Conservation (phyloP, 306 rosid genomes). For the Trifolium fragiferum region DNA sequence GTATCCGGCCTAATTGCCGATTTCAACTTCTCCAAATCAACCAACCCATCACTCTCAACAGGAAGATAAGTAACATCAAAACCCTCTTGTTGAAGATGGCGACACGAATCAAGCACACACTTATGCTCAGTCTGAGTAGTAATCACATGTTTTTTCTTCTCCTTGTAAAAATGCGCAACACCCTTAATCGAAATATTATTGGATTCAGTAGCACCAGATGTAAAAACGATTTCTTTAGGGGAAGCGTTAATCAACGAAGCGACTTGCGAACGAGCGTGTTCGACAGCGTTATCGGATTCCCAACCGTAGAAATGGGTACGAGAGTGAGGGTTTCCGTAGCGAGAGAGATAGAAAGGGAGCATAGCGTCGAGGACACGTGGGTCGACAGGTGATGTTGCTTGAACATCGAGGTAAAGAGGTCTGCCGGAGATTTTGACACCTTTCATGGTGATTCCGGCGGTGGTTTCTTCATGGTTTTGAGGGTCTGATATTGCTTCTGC, state of each 20-base stretch:
- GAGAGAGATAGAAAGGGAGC: constrained; percentile 74
- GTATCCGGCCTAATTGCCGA: constrained; percentile 80
- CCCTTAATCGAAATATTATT: constrained; percentile 87
- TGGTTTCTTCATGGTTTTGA: constrained; percentile 40
- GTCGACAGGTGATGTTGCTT: constrained; percentile 88
- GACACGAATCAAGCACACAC: constrained; percentile 93
- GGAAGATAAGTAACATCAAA: constrained; percentile 80
- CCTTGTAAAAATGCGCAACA: constrained; percentile 79
- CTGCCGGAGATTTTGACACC: constrained; percentile 82
- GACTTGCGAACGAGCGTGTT: constrained; percentile 76
- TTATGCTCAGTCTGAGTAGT: constrained; percentile 98
- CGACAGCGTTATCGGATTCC: constrained; percentile 95
- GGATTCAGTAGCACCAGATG: constrained; percentile 93
- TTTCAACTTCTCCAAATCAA: constrained; percentile 70
- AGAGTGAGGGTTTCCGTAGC: constrained; percentile 88
- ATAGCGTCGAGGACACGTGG: constrained; percentile 95
- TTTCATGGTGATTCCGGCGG: constrained; percentile 67
- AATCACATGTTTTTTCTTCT: constrained; percentile 79
- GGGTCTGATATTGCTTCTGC: neutral
- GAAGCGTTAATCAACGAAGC: constrained; percentile 77
- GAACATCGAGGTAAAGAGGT: constrained; percentile 87
- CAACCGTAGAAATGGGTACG: constrained; percentile 92
- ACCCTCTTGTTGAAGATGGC: constrained; percentile 94
- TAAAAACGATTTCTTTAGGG: constrained; percentile 79
- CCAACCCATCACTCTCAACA: constrained; percentile 70